Evolutionary conservation across 2,329 filamentous ascomycete species (phyloP).

Genomic region (Gaeumannomyces tritici): DNA sequence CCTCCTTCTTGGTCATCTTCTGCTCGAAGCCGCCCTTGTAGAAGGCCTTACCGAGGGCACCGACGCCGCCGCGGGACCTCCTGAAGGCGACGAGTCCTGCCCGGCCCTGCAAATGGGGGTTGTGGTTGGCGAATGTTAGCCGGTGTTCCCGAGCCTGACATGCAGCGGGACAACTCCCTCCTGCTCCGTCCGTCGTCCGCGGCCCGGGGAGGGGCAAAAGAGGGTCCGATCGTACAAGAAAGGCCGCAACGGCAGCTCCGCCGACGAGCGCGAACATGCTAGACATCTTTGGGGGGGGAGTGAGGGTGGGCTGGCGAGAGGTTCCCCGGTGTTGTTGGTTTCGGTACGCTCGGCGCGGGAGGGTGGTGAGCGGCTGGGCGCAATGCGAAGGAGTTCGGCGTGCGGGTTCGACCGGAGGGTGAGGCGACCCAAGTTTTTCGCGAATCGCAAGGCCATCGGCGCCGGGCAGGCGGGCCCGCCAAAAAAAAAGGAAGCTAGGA

Average conservation of each 20-base stretch:
- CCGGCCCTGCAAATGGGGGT: slow-evolving; percentile 65
- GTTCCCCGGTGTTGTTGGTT: background rate
- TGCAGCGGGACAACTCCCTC: background rate
- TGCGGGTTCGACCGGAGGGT: background rate
- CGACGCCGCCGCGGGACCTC: slow-evolving; percentile 67
- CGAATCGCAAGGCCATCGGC: background rate
- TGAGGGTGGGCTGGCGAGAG: background rate
- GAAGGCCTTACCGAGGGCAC: slow-evolving; percentile 78
- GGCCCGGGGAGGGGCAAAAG: background rate
- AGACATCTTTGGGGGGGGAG: background rate
- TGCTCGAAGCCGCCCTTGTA: slow-evolving; percentile 99
- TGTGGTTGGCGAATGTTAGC: background rate
- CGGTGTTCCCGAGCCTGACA: background rate
- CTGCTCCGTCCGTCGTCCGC: background rate
- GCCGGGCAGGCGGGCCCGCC: too few relatives aligned
- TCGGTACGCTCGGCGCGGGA: background rate
- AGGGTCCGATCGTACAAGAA: slow-evolving; percentile 36
- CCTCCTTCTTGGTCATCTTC: slow-evolving; percentile 89
- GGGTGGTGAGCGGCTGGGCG: background rate
- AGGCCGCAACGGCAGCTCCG: slow-evolving; percentile 55
- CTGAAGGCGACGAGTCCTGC: slow-evolving; percentile 85
- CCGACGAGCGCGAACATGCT: slow-evolving; percentile 40
- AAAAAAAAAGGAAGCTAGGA: background rate
- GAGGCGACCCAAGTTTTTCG: background rate
- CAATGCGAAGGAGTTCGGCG: background rate